Conservation (phyloP, 2,329 filamentous ascomycete genomes). For the Pochonia chlamydosporia region DNA sequence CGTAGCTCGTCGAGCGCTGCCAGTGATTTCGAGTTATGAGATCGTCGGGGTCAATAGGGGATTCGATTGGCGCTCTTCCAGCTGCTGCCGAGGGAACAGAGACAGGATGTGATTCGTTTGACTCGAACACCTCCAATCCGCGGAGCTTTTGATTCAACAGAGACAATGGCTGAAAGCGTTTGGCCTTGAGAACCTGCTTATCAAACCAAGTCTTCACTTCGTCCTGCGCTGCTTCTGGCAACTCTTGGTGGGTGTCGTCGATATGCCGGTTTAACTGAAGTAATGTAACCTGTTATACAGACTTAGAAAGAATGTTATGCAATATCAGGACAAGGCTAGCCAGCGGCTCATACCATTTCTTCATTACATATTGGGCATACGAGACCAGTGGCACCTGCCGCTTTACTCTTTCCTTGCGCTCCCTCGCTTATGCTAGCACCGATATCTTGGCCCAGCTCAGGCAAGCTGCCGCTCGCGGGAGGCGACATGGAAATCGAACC, state of each 20-base stretch:
- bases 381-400: constrained; percentile 52
- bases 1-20: constrained; percentile 70
- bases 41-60: constrained; percentile 72
- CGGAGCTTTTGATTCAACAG: constrained; percentile 91
- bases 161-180: constrained; percentile 85
- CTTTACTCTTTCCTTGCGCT: constrained; percentile 45
- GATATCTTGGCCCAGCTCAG: constrained; percentile 70
- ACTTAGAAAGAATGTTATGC: not conserved
- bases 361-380: constrained; percentile 97
- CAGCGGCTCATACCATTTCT: constrained; percentile 70
- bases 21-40: constrained; percentile 84
- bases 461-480: constrained; percentile 53
- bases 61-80: constrained; percentile 34
- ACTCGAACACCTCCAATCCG: constrained; percentile 88
- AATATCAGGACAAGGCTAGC: not conserved
- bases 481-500: constrained; percentile 67
- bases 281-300: constrained; percentile 64
- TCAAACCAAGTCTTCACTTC: constrained; percentile 98
- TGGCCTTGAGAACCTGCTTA: constrained; percentile 87
- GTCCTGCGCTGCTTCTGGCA: constrained; percentile 83
- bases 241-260: constrained; percentile 84
- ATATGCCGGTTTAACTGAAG: constrained; percentile 83
- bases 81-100: constrained; percentile 22
- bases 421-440: constrained; percentile 71
- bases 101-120: constrained; percentile 61